Base-by-base conservation (phyloP, 2,329 filamentous ascomycete species). In the Decorospora gaudefroyi region DNA sequence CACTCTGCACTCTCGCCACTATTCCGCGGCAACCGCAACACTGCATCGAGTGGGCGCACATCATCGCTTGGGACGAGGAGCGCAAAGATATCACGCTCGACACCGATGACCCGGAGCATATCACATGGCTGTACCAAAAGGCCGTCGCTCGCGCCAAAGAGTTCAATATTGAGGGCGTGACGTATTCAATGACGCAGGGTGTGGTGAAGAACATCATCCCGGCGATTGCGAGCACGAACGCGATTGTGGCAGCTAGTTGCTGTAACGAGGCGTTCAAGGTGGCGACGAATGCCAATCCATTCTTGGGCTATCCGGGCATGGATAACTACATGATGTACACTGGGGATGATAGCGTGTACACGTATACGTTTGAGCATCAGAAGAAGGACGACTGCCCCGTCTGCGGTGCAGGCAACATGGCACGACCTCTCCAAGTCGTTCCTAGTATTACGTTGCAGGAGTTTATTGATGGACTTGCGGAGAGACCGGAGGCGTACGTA, bases 201-300 rank as follows among this genome's bases (percentile, higher is more conserved):
- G 95, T 97, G 2, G 90, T 99, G 62, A 99, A 99, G 74, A 99
- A 99, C 72, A 99, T 99, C 71, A 99, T 99, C 50, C 93, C 93
- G 0, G 95, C 93, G 18, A 99, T 99, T 63, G 93, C 93, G 12
- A 96, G 90, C 1, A 99, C 93, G 5, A 99, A 99, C 68, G 92
- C 93, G 44, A 93, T 99, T 60, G 88, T 99, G 53, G 93, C 93
- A 1, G 93, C 92, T 1, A 87, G 88, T 38, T 97, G 92, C 72
- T 97, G 93, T 72, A 97, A 96, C 56, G 93, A 99, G 72, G 92
- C 91, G 1, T 84, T 97, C 74, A 99, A 99, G 74, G 88, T 99
- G 51, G 88, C 87, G 28, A 95, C 89, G 10, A 83, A 80, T 34
- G 83, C 86, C 25, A 93, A 92, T 21, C 90, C 92, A 0, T 86